Conservation (phyloP, 2,329 filamentous ascomycete genomes). For the Cladosporium sphaerospermum region DNA sequence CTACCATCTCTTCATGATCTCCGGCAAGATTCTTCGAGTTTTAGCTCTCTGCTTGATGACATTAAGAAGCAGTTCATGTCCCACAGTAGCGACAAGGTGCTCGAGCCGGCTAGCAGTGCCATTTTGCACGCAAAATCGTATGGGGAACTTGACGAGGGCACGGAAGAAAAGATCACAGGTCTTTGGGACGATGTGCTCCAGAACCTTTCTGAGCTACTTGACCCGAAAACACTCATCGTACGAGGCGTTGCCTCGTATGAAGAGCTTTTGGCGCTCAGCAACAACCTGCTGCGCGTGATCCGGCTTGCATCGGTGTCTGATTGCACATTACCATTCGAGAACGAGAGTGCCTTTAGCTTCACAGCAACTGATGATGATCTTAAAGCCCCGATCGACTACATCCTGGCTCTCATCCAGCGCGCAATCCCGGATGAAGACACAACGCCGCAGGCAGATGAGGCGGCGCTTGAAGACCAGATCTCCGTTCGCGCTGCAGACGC, state of each 20-base stretch:
- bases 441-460: constrained; percentile 47
- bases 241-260: constrained; percentile 61
- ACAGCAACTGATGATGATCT: constrained; percentile 19
- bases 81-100: constrained; percentile 80
- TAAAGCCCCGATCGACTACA: constrained; percentile 54
- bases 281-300: constrained; percentile 28
- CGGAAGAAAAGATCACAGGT: constrained; percentile 70
- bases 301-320: constrained; percentile 48
- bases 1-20: constrained; percentile 83
- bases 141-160: constrained; percentile 80
- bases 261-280: constrained; percentile 30
- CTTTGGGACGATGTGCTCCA: constrained; percentile 82
- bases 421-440: constrained; percentile 60
- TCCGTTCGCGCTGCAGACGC: constrained; percentile 69
- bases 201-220: constrained; percentile 61
- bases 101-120: constrained; percentile 75
- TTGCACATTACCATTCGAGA: constrained; percentile 68
- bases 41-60: constrained; percentile 76
- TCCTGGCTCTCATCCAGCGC: constrained; percentile 67
- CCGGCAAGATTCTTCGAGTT: constrained; percentile 75
- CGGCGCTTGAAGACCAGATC: constrained; percentile 72
- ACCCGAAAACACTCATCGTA: constrained; percentile 63
- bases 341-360: constrained; percentile 32
- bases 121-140: constrained; percentile 80
- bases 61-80: constrained; percentile 89